Evolutionary conservation across 169 alveolate species (phyloP).

Genomic region (Plasmodium sp.): DNA sequence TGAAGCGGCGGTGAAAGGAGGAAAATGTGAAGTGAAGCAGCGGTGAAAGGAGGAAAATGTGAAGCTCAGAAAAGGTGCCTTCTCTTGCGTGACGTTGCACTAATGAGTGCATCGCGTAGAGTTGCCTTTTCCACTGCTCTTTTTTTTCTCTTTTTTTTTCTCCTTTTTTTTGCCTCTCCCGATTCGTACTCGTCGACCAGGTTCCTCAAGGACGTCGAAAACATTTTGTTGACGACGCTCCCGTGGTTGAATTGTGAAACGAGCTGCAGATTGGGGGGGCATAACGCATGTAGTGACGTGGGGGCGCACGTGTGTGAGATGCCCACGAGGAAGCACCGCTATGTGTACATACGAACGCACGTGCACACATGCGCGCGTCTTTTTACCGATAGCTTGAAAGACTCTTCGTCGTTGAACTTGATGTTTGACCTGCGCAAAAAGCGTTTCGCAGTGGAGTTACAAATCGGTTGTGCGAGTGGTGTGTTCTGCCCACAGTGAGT

Average conservation of each 20-base stretch:
- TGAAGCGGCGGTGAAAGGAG: neutral
- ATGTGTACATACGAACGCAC: neutral
- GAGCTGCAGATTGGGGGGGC: neutral
- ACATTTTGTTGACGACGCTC: slow-evolving; percentile 51
- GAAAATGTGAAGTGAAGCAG: neutral
- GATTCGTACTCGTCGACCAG: slow-evolving; percentile 27
- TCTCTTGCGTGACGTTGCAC: neutral
- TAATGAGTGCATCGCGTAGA: neutral
- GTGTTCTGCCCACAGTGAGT: neutral
- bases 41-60: no score
- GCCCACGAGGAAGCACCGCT: neutral
- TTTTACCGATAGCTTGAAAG: slow-evolving; percentile 49
- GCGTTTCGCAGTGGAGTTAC: neutral
- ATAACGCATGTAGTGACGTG: neutral
- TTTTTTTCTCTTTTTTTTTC: neutral
- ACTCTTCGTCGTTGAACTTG: slow-evolving; percentile 47
- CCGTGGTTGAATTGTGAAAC: slow-evolving; percentile 60
- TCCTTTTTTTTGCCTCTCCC: neutral
- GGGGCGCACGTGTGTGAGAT: neutral
- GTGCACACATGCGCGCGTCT: neutral
- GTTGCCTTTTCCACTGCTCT: neutral
- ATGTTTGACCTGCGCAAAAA: slow-evolving; percentile 30
- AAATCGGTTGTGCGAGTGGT: neutral
- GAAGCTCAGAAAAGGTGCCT: neutral
- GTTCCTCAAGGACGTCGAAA: neutral